Base-by-base conservation (phyloP, 1,139 yeast genomes). In the Nakaseomyces delphensis region DNA sequence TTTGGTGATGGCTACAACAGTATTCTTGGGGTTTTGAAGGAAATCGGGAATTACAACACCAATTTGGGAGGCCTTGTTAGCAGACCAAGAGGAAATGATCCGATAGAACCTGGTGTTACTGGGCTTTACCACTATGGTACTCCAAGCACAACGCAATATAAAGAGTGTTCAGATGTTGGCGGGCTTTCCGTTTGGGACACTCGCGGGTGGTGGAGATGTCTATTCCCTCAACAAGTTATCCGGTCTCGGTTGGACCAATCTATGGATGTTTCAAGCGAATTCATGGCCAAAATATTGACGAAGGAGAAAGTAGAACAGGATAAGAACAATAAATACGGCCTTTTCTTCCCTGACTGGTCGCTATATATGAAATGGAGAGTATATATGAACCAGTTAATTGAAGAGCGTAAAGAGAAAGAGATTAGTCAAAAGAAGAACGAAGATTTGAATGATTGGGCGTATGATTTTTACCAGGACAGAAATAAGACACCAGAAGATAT, bases 141-240 rank as follows among this genome's bases (percentile, higher is more conserved):
- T 7, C 96, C 96, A 1, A 69, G 80, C 1, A 65, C 73, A 1
- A 64, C 73, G 41, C 73, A 74, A 48, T 84, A 79, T 59, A 69
- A 74, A 46, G 71, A 74, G 36, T 87, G 96, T 60, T 55, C 72
- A 54, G 73, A 73, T 25, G 67, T 73, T 38, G 65, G 76, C 3
- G 96, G 96, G 1, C 67, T 73, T 14, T 74, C 85, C 1, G 77
- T 79, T 7, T 87, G 95, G 95, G 91, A 83, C 54, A 65, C 76
- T 15, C 67, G 72, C 36, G 96, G 96, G 0, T 73, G 77, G 60
- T 87, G 96, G 96, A 73, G 87, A 55, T 87, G 96, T 63, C 66
- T 87, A 43, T 83, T 87, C 64, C 95, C 95, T 23, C 70, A 71
- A 45, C 59, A 71, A 15, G 68, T 64, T 28, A 68, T 78, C 16